These are phyloP conservation scores for Candida labiduridarum DNA, from an alignment of 1,139 yeast genomes.

Conservation along the genomic window DNA sequence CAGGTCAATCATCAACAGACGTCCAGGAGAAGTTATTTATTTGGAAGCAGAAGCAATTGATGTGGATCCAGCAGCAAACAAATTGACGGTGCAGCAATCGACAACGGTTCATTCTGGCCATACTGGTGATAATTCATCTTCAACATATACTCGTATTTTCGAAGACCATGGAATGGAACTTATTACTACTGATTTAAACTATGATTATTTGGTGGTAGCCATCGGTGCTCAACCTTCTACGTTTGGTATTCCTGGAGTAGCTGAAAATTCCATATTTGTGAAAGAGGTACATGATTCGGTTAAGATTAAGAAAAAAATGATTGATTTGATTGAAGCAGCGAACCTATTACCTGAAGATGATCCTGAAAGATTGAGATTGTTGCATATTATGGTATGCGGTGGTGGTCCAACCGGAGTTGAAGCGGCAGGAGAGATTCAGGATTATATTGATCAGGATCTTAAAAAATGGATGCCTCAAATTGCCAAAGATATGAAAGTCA, in stretches of 20 bases:
- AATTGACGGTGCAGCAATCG: slow-evolving; percentile 28
- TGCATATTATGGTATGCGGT: slow-evolving; percentile 86
- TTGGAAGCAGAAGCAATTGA: slow-evolving; percentile 89
- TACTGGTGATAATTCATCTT: slow-evolving; percentile 50
- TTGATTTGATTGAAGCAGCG: slow-evolving; percentile 83
- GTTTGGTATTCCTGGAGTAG: slow-evolving; percentile 90
- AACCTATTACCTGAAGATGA: slow-evolving; percentile 71
- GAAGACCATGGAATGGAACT: slow-evolving; percentile 49
- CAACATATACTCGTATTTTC: slow-evolving; percentile 27
- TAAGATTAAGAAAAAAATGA: slow-evolving; percentile 69
- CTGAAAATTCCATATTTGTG: slow-evolving; percentile 79
- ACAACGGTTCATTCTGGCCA: slow-evolving; percentile 55
- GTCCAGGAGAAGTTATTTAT: slow-evolving; percentile 76
- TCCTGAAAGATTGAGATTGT: slow-evolving; percentile 75
- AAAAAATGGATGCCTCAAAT: slow-evolving; percentile 86
- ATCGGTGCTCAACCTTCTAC: slow-evolving; percentile 93
- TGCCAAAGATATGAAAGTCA: slow-evolving; percentile 75
- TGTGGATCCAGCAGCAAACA: slow-evolving; percentile 58
- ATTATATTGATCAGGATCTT: slow-evolving; percentile 88
- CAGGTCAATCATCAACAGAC: slow-evolving; percentile 64
- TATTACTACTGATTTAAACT: slow-evolving; percentile 51
- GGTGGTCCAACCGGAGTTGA: slow-evolving; percentile 98
- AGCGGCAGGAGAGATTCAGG: slow-evolving; percentile 92
- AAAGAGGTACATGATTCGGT: slow-evolving; percentile 85
- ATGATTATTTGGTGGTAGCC: slow-evolving; percentile 82